Base-by-base conservation (phyloP, 768 basidiomycete genomes). In the Tricholoma saponaceum region DNA sequence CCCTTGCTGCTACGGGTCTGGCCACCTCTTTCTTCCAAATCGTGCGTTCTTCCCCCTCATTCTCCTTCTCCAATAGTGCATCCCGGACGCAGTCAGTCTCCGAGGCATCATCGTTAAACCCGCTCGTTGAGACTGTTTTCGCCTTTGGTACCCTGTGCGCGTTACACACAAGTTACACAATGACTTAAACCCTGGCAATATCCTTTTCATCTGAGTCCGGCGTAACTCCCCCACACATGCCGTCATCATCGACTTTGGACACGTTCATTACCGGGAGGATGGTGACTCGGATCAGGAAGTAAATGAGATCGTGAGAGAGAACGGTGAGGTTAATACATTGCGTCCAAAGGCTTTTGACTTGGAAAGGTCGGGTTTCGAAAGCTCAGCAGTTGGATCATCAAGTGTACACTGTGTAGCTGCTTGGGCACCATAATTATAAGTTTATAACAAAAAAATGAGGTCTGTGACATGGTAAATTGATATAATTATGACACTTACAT, bases 201-300 rank as follows among this genome's bases (percentile, higher is more conserved):
- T 39, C 25, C 35, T 37, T 35, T 52, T 52, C 52, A n/a, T n/a
- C n/a, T n/a, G n/a, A 8, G 23, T 12, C 52, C 52, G n/a, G 20
- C 22, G 37, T 6, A 30, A 4, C 5, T 7, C 22, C 25, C 52
- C 52, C 5, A 43, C 35, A 20, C 23, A 22, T 28, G n/a, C 37
- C 20, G 47, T 30, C 10, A 16, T 58, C 20, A 18, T n/a, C n/a
- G n/a, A n/a, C n/a, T 6, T 41, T 23, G 49, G 32, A 23, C 28
- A 55, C 52, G 56, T 16, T n/a, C n/a, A 62, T 60, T 60, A 46
- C 56, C 50, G 57, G 60, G 39, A 58, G 52, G 37, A 10, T 8
- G 37, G 16, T 8, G 16, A 39, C 4, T 39, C 37, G 16, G 37
- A 39, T 39, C 16, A 39, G 37, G 37, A 39, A 39, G n/a, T n/a